phyloP scores from a whole-genome alignment of 2,329 filamentous ascomycete species.

The Kalaharituber pfeilii region DNA sequence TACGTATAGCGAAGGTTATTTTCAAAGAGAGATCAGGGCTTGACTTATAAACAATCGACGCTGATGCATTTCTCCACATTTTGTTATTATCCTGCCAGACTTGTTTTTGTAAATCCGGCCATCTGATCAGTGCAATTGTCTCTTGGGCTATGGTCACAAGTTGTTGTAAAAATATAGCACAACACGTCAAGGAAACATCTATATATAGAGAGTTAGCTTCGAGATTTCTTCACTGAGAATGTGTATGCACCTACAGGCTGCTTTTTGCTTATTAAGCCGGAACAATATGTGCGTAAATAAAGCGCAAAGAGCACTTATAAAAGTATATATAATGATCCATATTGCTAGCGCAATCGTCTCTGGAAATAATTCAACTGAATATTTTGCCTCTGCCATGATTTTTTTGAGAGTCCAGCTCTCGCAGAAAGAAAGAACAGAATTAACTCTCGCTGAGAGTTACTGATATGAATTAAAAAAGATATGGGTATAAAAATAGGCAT shows the following conservation, averaged over 20 bases:
- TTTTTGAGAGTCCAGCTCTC: neutral
- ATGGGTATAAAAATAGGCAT: neutral
- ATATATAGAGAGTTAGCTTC: constrained; percentile 1
- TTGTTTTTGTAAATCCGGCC: neutral
- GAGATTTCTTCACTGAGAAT: neutral
- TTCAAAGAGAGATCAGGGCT: neutral
- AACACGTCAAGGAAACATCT: constrained; percentile 15
- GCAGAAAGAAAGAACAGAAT: neutral
- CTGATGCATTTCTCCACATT: neutral
- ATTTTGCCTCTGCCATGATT: neutral
- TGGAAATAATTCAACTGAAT: constrained; percentile 9
- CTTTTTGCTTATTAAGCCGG: constrained; percentile 14
- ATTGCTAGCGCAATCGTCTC: constrained; percentile 7
- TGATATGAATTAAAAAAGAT: neutral
- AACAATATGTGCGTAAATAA: constrained; percentile 14
- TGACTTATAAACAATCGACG: too few species aligned
- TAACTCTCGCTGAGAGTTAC: neutral
- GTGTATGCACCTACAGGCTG: constrained; percentile 12
- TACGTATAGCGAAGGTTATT: neutral
- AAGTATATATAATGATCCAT: constrained; percentile 12
- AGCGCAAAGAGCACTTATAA: constrained; percentile 9
- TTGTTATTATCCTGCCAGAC: neutral
- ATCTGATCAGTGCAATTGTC: too few species aligned
- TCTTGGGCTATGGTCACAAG: constrained; percentile 11
- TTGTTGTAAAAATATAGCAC: constrained; percentile 15